Conservation (phyloP, 176 grass and related monocot genomes). For the Carex cristatella region DNA sequence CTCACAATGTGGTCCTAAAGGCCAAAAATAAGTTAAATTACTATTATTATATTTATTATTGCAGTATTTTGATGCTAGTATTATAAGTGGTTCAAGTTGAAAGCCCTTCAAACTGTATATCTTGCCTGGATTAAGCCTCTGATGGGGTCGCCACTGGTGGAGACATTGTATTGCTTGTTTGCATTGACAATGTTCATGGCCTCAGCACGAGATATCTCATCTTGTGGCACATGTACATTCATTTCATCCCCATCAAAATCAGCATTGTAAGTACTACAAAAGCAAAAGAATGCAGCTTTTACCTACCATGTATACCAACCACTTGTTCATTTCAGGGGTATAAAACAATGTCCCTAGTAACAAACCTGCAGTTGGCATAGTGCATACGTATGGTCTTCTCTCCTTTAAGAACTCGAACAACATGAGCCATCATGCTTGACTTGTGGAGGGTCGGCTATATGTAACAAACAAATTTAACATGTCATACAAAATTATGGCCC, state of each 20-base stretch:
- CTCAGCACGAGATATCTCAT: slow-evolving; percentile 94
- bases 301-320: background rate
- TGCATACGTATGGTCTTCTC: slow-evolving; percentile 96
- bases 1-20: slow-evolving; percentile 81
- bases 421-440: slow-evolving; percentile 98
- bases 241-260: slow-evolving; percentile 99
- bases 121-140: slow-evolving; percentile 93
- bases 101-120: background rate
- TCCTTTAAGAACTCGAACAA: slow-evolving; percentile 83
- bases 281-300: slow-evolving; percentile 2
- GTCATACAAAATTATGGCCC: background rate
- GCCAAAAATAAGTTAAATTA: background rate
- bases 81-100: background rate
- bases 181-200: slow-evolving; percentile 89
- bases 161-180: slow-evolving; percentile 92
- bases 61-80: background rate
- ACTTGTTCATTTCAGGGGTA: background rate
- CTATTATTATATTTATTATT: background rate
- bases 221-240: slow-evolving; percentile 96
- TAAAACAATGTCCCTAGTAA: background rate
- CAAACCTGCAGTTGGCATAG: slow-evolving; percentile 98
- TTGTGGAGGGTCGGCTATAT: slow-evolving; percentile 91
- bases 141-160: slow-evolving; percentile 76
- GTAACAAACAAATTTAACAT: slow-evolving; percentile 11
- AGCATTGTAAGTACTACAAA: slow-evolving; percentile 94